Conservation (phyloP, 2,329 filamentous ascomycete species). For the Cryphonectria radicalis region DNA sequence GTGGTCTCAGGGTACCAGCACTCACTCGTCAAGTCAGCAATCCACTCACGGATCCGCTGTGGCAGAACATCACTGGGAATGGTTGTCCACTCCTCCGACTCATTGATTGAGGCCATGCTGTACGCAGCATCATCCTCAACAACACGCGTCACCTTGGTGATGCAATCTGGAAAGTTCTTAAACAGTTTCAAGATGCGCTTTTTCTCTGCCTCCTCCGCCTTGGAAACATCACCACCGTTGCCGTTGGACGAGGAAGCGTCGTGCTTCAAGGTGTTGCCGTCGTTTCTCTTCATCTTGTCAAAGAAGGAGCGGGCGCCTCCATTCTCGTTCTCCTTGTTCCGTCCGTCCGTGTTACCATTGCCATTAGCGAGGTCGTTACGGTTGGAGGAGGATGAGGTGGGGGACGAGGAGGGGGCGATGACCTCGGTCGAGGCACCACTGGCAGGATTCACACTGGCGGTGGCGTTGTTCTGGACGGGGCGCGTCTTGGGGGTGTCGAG, state of each 20-base stretch:
- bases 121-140: background rate
- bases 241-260: background rate
- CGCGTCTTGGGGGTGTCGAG: background rate
- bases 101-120: conserved; percentile 7
- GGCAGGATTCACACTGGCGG: no score
- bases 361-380: no score
- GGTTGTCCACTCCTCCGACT: conserved; percentile 7
- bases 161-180: conserved; percentile 20
- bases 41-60: conserved; percentile 10
- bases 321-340: conserved; percentile 1
- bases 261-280: background rate
- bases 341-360: background rate
- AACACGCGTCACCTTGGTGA: conserved; percentile 6
- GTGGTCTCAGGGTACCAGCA: background rate
- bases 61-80: conserved; percentile 5
- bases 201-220: background rate
- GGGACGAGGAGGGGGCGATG: no score
- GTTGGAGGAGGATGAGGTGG: background rate
- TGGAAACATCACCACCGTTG: background rate
- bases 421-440: background rate
- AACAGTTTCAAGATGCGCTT: conserved; percentile 9
- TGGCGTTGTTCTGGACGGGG: background rate
- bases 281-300: background rate
- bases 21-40: conserved; percentile 20
- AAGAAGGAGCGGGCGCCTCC: background rate